Base-by-base conservation (phyloP, 345 rosid genomes). In the Sonneratia alba region DNA sequence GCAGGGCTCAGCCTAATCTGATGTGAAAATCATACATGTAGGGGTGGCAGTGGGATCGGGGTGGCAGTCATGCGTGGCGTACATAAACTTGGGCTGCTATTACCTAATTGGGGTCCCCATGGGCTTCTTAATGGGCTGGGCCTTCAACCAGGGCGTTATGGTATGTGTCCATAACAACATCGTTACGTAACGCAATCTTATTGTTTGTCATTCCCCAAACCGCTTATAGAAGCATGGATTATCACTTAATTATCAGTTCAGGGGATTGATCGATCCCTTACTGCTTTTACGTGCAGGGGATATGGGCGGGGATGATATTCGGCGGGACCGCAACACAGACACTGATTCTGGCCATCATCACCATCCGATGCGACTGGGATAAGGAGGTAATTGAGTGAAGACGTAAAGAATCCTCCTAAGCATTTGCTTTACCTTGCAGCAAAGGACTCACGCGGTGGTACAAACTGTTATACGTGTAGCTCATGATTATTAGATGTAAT, bases 1-100 rank as follows among this genome's bases (percentile, higher is more conserved):
- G n/a, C 10, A 21, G 62, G n/a, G 24, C 15, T 49, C 5, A 56
- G n/a, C 15, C 36, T 18, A 66, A 36, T 16, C 18, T 66, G 12
- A 37, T 38, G 32, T 56, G 7, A 27, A 40, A 19, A 56, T 6
- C 2, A 19, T 66, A 19, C 21, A 11, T 77, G 63, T 19, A 92
- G 97, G 99, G 57, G 97, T 95, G 40, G 97, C 99, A 7, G 90
- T 95, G 57, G 99, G 99, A 59, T 95, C 97, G 7, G 99, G 99
- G 8, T 95, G 97, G 97, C 97, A 92, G 80, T 87, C 93, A 4
- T 85, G 83, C 14, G 93, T 95, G 74, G 99, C 97, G 0, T 95
- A 90, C 77, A 82, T 95, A 75, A 95, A 95, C 79, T 79, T 95
- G 77, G 97, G 96, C 22, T 90, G 97, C 85, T 92, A 92, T 66